A percentile compares a stretch with the other conserved stretches of the same genome.
phyloP scores from a whole-genome alignment of 805 yeast species.

The Saccharomycopsis sp. region DNA sequence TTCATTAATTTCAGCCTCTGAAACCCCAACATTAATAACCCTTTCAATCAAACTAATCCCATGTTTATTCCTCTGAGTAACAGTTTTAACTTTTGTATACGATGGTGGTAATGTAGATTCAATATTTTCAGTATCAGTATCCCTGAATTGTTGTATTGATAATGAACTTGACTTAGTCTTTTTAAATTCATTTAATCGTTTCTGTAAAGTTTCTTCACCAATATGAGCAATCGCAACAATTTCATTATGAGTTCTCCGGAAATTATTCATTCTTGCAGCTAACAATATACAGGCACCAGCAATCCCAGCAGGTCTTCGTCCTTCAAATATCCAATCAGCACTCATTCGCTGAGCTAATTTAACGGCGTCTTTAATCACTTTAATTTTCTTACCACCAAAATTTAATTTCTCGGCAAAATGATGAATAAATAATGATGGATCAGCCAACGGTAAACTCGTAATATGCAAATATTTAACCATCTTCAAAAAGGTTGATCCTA shows the following conservation, averaged over 20 bases:
- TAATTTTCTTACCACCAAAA: constrained; percentile 64
- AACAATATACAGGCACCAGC: constrained; percentile 93
- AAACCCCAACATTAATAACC: constrained; percentile 11
- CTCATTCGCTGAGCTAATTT: constrained; percentile 86
- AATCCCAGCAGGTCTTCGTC: constrained; percentile 96
- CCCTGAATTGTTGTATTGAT: constrained; percentile 70
- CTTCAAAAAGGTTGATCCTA: constrained; percentile 93
- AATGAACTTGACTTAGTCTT: constrained; percentile 66
- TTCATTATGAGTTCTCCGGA: constrained; percentile 85
- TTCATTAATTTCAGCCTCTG: constrained; percentile 13
- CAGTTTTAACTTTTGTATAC: constrained; percentile 49
- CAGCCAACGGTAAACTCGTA: constrained; percentile 75
- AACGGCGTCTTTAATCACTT: constrained; percentile 82
- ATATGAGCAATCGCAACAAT: constrained; percentile 93
- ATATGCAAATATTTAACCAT: constrained; percentile 84
- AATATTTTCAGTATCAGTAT: constrained; percentile 26
- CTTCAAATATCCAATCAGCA: constrained; percentile 92
- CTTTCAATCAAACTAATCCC: constrained; percentile 9
- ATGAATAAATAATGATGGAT: constrained; percentile 88
- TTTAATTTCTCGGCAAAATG: constrained; percentile 87
- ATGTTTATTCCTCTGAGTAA: constrained; percentile 32
- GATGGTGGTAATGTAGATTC: constrained; percentile 76
- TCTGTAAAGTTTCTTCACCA: constrained; percentile 88
- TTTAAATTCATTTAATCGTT: constrained; percentile 82
- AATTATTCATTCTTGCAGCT: constrained; percentile 96